Evolutionary conservation across 768 basidiomycete species (phyloP), one percentile per base, ranked within the genome.

Genomic region (Cystobasidiopsis lactophilus): DNA sequence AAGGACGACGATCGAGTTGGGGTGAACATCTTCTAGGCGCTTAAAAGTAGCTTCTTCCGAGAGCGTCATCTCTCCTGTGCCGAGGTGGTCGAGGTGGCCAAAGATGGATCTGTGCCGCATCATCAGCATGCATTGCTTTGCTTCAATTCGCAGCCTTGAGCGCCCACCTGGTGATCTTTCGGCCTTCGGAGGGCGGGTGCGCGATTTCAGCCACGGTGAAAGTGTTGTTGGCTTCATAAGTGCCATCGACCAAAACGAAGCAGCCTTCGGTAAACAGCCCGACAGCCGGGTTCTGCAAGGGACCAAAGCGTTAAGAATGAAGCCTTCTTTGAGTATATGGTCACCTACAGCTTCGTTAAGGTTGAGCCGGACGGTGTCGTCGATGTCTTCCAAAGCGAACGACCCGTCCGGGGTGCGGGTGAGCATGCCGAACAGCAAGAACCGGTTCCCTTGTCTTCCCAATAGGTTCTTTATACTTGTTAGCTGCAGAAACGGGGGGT

Each of bases 211-310:
- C 77, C 5, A 95, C 85, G 58, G 80, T 75, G 47, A 98, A 71
- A 1, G 75, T 82, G 47, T 80, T 82, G 29, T 96, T 86, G 55
- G 89, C 80, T 0, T 84, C 95, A 64, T 95, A 98, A 62, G 88
- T 84, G 21, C 93, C 93, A 69, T 96, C 93, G 0, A 95, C 78
- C 16, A 98, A 74, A 0, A 86, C 85, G 66, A 95, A 82, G 54
- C 80, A 86, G 0, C 93, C 93, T 66, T 96, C 93, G 0, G 88
- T 93, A 63, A 93, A 96, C 5, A 98, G 65, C 1, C 93, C 93
- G 62, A 91, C 86, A 38, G 88, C 85, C 18, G 91, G 89, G 55
- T 82, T 81, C 66, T 89, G 77, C 76, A 79, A 58, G 19, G 7
- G 21, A 1, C n/a, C 5, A 47, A 30, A n/a, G n/a, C n/a, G n/a